Conservation (phyloP, 106 monocot genomes). For the Iris macrosiphon region DNA sequence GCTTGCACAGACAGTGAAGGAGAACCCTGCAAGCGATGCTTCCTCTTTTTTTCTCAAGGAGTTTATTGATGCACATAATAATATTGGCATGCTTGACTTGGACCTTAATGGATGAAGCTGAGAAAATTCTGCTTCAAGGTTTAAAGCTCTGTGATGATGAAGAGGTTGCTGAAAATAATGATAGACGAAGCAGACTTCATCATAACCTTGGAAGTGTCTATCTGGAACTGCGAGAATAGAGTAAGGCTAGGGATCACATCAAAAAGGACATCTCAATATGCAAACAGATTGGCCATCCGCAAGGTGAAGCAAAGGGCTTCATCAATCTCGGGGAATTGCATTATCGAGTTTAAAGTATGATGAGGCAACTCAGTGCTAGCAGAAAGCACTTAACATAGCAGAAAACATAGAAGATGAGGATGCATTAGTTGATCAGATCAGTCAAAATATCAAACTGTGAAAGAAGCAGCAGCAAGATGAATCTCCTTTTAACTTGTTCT, state of each 20-base stretch:
- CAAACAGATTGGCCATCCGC: conserved; percentile 63
- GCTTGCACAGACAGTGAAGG: conserved; percentile 56
- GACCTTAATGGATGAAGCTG: conserved; percentile 87
- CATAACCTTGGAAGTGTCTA: conserved; percentile 92
- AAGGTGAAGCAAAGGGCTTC: conserved; percentile 90
- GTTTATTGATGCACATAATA: conserved; percentile 86
- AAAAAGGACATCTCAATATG: conserved; percentile 84
- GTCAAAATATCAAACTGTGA: conserved; percentile 60
- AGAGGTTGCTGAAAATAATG: conserved; percentile 73
- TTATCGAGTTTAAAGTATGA: conserved; percentile 71
- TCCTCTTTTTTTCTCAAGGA: conserved; percentile 63
- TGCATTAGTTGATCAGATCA: conserved; percentile 68
- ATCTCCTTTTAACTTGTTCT: too few relatives aligned
- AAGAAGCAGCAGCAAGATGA: conserved; percentile 77
- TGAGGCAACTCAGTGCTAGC: conserved; percentile 77
- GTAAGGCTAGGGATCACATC: conserved; percentile 70
- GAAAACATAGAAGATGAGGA: conserved; percentile 73
- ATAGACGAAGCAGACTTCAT: conserved; percentile 75
- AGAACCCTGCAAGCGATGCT: conserved; percentile 32
- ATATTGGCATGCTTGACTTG: conserved; percentile 90
- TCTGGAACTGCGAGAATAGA: conserved; percentile 66
- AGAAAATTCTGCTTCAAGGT: conserved; percentile 67
- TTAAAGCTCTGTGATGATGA: conserved; percentile 90
- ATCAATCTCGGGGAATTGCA: conserved; percentile 88
- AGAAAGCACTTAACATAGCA: conserved; percentile 71